Evolutionary conservation across 306 rosid genomes (phyloP), one percentile per base, ranked within the genome.

Genomic region (Mucuna pruriens): DNA sequence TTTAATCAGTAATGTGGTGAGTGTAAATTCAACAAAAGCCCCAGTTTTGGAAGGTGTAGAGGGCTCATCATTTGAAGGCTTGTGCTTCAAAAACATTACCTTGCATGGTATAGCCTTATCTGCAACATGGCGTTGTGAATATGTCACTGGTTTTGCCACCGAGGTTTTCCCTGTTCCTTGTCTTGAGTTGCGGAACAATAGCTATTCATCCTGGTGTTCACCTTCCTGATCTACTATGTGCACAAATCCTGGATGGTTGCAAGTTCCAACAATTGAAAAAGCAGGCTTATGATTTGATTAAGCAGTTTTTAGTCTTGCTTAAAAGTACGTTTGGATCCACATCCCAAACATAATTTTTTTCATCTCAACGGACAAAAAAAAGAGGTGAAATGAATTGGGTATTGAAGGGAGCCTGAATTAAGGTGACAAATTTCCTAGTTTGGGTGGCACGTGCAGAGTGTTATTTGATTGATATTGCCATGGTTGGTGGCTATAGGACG

Each of bases 81-180:
- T 95, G 54, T 91, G 98, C 87, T 86, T 95, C 57, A 89, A 71
- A 68, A 95, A 95, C 51, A 84, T 95, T 46, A 89, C 94, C 2
- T 74, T 95, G 7, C 84, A 84, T 19, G 97, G 94, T 42, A 57
- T 93, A 6, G 68, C 87, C 36, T 76, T 67, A 7, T 88, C 97
- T 5, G 68, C 81, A 22, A 61, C 36, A 57, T 93, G 99, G 98
- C 96, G 70, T 31, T 95, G 99, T 85, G 96, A 89, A 76, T 85
- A 85, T 57, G 87, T 95, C 20, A 81, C 93, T 1, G 98, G 99
- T 69, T 90, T 84, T 82, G 80, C 96, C 45, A 85, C 33, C 10
- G 88, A 74, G 36, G 98, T 93, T 49, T 88, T 88, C 79, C 98
- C 98, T n/a, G 45, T 20, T 64, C 90, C 99, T 19, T 95, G 99